Evolutionary conservation across 192 early-diverging fungal species (phyloP).

Genomic region (Rhizoclosmatium globosum): DNA sequence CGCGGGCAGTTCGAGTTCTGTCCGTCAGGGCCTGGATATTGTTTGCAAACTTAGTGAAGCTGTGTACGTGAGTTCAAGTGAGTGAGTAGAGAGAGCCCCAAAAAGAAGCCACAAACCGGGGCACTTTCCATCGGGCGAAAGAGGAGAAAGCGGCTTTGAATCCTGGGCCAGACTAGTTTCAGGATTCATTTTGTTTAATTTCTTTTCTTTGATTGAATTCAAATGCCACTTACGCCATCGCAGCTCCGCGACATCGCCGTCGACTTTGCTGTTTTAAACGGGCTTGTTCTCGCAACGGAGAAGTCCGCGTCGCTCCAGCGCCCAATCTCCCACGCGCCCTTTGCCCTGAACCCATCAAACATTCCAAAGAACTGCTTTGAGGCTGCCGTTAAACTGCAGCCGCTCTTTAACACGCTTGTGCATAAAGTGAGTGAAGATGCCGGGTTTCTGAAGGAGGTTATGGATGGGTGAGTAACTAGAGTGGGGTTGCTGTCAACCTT

Average conservation of each 20-base stretch:
- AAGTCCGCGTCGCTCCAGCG: neutral
- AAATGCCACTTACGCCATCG: neutral
- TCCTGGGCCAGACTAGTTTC: neutral
- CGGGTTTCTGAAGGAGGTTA: constrained; percentile 74
- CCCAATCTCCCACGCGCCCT: constrained; percentile 77
- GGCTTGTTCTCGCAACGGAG: constrained; percentile 2
- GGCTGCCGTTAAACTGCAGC: constrained; percentile 77
- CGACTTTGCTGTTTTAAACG: constrained; percentile 17
- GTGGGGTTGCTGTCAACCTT: no score
- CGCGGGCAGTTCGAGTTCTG: constrained; percentile 42
- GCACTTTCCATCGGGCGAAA: neutral
- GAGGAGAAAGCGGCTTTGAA: neutral
- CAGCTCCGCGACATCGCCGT: constrained; percentile 26
- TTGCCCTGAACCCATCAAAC: constrained; percentile 86
- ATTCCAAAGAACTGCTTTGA: constrained; percentile 80
- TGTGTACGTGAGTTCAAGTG: constrained; percentile 1
- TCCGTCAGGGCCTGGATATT: constrained; percentile 47
- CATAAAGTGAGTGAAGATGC: constrained; percentile 80
- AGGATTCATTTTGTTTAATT: neutral
- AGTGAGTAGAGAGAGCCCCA: no score
- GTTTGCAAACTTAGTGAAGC: constrained; percentile 29
- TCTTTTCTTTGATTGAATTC: neutral
- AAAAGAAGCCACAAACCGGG: neutral
- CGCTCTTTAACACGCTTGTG: constrained; percentile 82
- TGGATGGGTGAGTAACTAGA: constrained; percentile 63